Conservation (phyloP, 768 basidiomycete species). For the Tulasnella calospora region DNA sequence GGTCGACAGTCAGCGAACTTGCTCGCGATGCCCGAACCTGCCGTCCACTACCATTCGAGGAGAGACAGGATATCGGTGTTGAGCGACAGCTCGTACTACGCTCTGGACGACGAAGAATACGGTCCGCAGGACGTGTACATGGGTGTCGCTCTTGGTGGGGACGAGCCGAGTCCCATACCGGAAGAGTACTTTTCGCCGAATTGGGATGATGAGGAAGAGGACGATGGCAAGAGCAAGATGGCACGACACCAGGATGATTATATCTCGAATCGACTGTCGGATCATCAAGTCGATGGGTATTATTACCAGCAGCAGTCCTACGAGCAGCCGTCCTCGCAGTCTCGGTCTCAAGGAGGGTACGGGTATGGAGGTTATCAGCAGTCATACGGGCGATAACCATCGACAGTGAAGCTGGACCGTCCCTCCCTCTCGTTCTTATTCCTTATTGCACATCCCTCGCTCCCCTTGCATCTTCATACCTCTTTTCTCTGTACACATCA, state of each 20-base stretch:
- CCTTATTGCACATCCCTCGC: background rate
- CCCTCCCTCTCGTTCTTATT: background rate
- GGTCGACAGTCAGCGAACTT: background rate
- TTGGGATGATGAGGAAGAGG: background rate
- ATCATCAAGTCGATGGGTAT: background rate
- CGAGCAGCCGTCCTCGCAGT: background rate
- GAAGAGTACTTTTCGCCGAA: background rate
- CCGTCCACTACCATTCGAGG: background rate
- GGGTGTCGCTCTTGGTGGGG: background rate
- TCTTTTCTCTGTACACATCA: background rate
- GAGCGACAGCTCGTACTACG: slow-evolving; percentile 1
- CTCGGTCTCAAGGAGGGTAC: background rate
- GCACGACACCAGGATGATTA: background rate
- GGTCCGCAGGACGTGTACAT: background rate
- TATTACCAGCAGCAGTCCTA: background rate
- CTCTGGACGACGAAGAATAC: background rate
- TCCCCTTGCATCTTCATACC: background rate
- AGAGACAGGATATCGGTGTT: background rate
- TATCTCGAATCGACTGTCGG: background rate
- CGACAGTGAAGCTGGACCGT: background rate
- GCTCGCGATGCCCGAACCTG: background rate
- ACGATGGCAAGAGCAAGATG: background rate
- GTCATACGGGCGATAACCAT: background rate
- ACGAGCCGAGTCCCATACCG: background rate
- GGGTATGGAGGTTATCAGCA: background rate